Evolutionary conservation across 495 filamentous ascomycete species (phyloP).

Genomic region (Lineolata rhizophorae): DNA sequence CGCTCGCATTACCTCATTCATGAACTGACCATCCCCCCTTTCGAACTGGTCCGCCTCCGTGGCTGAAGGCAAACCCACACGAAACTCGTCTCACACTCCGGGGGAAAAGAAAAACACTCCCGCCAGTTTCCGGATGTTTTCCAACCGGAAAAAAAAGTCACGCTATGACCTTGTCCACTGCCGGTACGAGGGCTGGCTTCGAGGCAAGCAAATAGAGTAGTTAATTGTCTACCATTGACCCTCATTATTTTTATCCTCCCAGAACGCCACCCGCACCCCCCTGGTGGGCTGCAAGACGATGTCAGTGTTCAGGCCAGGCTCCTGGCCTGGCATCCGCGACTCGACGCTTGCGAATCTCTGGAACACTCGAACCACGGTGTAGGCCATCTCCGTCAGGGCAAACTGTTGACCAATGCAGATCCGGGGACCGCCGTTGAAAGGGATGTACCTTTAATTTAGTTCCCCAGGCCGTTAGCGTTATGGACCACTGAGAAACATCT

Average conservation of each 20-base stretch:
- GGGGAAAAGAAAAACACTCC: too few species aligned
- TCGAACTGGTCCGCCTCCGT: too few species aligned
- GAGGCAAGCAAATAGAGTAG: neutral
- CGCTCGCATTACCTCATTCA: too few species aligned
- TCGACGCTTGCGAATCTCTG: constrained; percentile 27
- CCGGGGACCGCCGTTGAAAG: constrained; percentile 60
- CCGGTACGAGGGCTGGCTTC: too few species aligned
- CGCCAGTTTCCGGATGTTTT: too few species aligned
- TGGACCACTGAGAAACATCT: constrained; percentile 1
- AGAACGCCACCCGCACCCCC: constrained; percentile 37
- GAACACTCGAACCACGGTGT: constrained; percentile 21
- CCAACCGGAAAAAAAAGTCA: too few species aligned
- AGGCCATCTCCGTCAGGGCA: constrained; percentile 20
- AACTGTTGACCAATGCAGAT: constrained; percentile 62
- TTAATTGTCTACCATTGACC: too few species aligned
- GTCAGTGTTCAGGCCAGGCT: constrained; percentile 34
- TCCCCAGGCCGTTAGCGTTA: too few species aligned
- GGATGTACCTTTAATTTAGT: constrained; percentile 9
- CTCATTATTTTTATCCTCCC: constrained; percentile 19
- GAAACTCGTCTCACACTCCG: too few species aligned
- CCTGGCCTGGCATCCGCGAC: constrained; percentile 26
- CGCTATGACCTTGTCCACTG: too few species aligned
- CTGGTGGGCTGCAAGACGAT: constrained; percentile 42
- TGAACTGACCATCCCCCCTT: too few species aligned
- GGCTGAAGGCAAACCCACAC: too few species aligned